Evolutionary conservation across 2,329 filamentous ascomycete genomes (phyloP), one percentile per base, ranked within the genome.

Genomic region (Uncinocarpus reesii): DNA sequence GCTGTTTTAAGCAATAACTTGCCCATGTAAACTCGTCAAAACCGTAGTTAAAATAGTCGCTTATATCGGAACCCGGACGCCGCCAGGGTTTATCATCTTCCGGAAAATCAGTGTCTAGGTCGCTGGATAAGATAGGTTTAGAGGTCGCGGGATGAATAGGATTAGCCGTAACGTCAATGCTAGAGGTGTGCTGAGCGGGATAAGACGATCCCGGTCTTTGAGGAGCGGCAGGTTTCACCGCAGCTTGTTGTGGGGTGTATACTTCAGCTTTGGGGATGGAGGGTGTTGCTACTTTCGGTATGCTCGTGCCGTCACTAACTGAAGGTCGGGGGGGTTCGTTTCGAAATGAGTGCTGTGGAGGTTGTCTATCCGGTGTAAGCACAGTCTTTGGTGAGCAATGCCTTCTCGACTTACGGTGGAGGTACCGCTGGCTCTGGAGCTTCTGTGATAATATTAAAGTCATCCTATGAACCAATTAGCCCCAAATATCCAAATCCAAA

Each of bases 1-100:
- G 81, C 65, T 96, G 92, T 61, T 94, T 93, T 51, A 87, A 74
- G 26, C 89, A 88, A 65, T 98, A 98, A 47, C 89, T 78, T 4
- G 89, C 85, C 92, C 92, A 98, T 1, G 89, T 95, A 67, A 95
- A 96, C 67, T 96, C 90, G 68, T 96, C 90, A 62, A 96, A 96
- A 50, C 90, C 90, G 67, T 96, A 96, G 72, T 96, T 96, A 78
- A 96, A 96, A 70, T 94, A 96, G 65, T 98, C 92, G 51, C 85
- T 92, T 47, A 95, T 80, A 60, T 98, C 92, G 8, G 90, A 89
- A 40, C 92, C 92, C 0, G 92, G 92, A 55, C 89, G 83, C 37
- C 92, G 82, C 92, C 92, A 98, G 15, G 90, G 89, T 65, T 95
- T 96, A 54, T 89, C 85, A 53, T 77, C 71, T 59, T 88, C 86